Base-by-base conservation (phyloP, 257 asterid genomes). In the Thymus mandschuricus region DNA sequence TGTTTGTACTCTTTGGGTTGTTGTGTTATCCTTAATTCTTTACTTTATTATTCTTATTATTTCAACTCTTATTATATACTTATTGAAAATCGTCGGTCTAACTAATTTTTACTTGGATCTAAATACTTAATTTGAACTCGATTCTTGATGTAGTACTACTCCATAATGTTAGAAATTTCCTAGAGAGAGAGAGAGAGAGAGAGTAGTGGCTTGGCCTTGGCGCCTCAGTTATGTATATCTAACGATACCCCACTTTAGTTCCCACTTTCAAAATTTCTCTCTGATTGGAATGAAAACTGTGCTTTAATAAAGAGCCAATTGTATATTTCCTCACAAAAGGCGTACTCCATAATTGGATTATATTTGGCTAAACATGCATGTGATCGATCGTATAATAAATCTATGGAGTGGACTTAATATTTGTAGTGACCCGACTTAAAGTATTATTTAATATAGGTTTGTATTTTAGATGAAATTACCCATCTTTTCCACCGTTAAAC, bases 211-310 rank as follows among this genome's bases (percentile, higher is more conserved):
- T 33, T 33, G 3, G n/a, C n/a, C 1, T 35, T 51, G 58, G 63
- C 34, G 43, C 31, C 52, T 50, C 43, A 28, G 68, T 51, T 8
- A 4, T 4, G n/a, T n/a, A n/a, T n/a, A 35, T 35, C 41, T 35
- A 35, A 35, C 41, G 41, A 35, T 43, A 12, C 10, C 63, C 44
- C 44, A 58, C 63, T 34, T 44, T 52, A 5, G 12, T 66, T 61
- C 54, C 78, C 75, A 72, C 75, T 72, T 64, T 44, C 59, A 41
- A 46, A 29, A 12, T 60, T 43, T 52, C 52, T 15, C 52, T 71
- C 69, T 59, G 11, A 66, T 67, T 72, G 78, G n/a, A 41, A 66
- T 77, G 66, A 56, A 64, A 70, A 64, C 28, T 5, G 4, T 46
- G n/a, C 70, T 75, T 75, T 60, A 60, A 60, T 67, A 61, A 75